phyloP scores from a whole-genome alignment of 352 stramenopile genomes.

The Globisporangium carolinianum region DNA sequence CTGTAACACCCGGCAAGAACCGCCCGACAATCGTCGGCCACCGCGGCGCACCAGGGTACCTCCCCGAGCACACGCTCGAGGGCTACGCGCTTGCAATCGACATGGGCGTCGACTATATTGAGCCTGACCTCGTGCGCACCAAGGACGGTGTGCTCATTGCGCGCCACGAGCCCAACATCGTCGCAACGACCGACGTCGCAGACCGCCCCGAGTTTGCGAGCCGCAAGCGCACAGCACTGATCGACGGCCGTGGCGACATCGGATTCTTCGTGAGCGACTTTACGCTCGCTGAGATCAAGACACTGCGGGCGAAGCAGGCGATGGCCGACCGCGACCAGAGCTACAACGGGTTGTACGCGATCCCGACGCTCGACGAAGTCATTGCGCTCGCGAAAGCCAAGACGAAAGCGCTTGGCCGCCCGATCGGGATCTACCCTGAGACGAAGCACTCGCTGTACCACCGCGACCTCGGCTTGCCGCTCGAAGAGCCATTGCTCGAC shows the following conservation, averaged over 20 bases:
- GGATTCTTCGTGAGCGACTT: constrained; percentile 91
- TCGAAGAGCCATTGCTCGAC: constrained; percentile 74
- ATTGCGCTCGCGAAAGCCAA: constrained; percentile 72
- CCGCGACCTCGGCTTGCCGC: constrained; percentile 50
- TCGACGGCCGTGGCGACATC: constrained; percentile 47
- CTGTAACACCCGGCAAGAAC: constrained; percentile 15
- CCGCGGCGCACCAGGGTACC: constrained; percentile 81
- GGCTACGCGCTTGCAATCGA: constrained; percentile 88
- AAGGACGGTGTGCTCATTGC: constrained; percentile 81
- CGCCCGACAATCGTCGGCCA: constrained; percentile 69
- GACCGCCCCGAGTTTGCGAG: constrained; percentile 64
- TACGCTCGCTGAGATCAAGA: constrained; percentile 87
- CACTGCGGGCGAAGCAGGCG: constrained; percentile 73
- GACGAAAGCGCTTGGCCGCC: constrained; percentile 44
- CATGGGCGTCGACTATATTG: constrained; percentile 87
- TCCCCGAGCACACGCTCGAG: constrained; percentile 88
- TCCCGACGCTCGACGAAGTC: constrained; percentile 88
- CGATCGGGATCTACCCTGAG: constrained; percentile 84
- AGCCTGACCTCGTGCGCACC: constrained; percentile 87
- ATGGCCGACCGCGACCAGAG: constrained; percentile 66
- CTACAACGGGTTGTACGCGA: constrained; percentile 76
- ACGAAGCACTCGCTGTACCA: constrained; percentile 84
- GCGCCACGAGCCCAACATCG: constrained; percentile 86
- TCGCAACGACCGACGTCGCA: constrained; percentile 85
- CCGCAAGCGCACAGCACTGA: constrained; percentile 41